Evolutionary conservation across 2,329 filamentous ascomycete genomes (phyloP), one percentile per base, ranked within the genome.

Genomic region (Epichloe gansuensis): DNA sequence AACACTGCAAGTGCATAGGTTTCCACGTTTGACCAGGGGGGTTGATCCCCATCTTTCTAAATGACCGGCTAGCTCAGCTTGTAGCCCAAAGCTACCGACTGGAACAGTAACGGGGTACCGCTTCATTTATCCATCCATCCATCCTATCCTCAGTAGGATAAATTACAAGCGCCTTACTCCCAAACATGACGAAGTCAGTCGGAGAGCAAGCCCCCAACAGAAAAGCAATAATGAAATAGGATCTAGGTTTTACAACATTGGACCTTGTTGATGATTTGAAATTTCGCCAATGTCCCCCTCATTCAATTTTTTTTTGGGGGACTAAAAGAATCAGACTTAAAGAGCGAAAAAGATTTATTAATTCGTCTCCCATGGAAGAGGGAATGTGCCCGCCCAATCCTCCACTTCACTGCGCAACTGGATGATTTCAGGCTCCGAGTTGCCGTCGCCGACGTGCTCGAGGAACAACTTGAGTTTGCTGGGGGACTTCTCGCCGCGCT

Each of bases 301-400:
- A 21, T 42, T 25, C 3, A 21, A 3, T 21, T 40, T 40, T 21
- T 40, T 40, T 21, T 8, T 21, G n/a, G n/a, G n/a, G n/a, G n/a
- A n/a, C 31, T 31, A 31, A 11, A 11, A 31, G 9, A 31, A 31
- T 31, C 31, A 8, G 31, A 31, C 31, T 31, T 11, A 1, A 31
- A 31, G 31, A 31, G 31, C 31, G 31, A 31, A 31, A 9, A 31
- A 31, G 9, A 31, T 31, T 49, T 51, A 68, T 57, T 63, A 58
- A 25, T 60, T 60, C 45, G 69, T 64, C 49, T 78, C 74, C 84
- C 84, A 88, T 11, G 85, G 85, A 58, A 87, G 68, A 3, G 81
- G 77, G 62, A 87, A 88, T 1, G 83, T 87, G 49, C 83, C 80
- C 11, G 87, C 84, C 85, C 85, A 89, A 60, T 85, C 82, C 59